These are phyloP conservation scores for Vigna reflexopilosa DNA, from an alignment of 306 rosid species.

Conservation along the genomic window DNA sequence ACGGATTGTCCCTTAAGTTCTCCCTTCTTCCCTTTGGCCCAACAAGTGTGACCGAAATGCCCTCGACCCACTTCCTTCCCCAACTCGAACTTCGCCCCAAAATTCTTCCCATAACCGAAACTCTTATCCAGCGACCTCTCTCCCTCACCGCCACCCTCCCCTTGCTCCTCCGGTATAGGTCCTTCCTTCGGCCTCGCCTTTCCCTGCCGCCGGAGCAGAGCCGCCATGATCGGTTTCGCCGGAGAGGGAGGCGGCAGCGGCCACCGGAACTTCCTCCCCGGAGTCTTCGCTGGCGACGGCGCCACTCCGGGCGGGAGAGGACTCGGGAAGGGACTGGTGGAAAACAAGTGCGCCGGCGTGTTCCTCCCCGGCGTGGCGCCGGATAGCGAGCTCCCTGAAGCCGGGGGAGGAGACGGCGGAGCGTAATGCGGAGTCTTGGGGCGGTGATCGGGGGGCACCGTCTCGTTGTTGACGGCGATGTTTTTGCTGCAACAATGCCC, in stretches of 20 bases:
- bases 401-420: conserved; percentile 20
- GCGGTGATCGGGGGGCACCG: conserved; percentile 45
- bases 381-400: conserved; percentile 35
- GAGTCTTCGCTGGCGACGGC: conserved; percentile 88
- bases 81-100: conserved; percentile 82
- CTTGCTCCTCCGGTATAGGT: conserved; percentile 90
- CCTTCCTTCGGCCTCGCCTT: conserved; percentile 68
- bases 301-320: conserved; percentile 86
- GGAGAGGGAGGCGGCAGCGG: conserved; percentile 95
- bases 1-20: conserved; percentile 86
- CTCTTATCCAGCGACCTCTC: conserved; percentile 85
- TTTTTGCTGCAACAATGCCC: conserved; percentile 86
- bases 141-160: conserved; percentile 55
- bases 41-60: conserved; percentile 96
- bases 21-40: conserved; percentile 89
- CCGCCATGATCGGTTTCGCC: conserved; percentile 97
- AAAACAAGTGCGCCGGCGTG: conserved; percentile 72
- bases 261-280: conserved; percentile 90
- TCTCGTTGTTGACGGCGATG: conserved; percentile 61
- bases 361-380: conserved; percentile 52
- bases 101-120: conserved; percentile 85
- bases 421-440: conserved; percentile 28
- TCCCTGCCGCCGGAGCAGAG: conserved; percentile 65
- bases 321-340: conserved; percentile 70
- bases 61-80: conserved; percentile 97